Evolutionary conservation across 176 grass and related monocot species (phyloP).

Genomic region (Musa itinerans): DNA sequence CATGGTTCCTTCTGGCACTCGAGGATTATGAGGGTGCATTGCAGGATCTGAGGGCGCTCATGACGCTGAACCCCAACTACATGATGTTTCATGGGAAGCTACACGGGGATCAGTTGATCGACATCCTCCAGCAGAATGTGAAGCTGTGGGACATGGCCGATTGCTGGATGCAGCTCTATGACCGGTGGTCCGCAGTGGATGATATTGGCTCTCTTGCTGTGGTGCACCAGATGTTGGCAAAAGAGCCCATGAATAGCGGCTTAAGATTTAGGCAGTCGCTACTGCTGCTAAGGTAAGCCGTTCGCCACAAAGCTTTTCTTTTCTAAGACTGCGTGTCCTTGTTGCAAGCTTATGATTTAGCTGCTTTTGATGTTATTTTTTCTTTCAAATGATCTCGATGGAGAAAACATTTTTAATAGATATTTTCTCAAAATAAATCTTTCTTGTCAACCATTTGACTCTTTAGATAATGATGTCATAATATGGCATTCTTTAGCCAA

Average conservation of each 20-base stretch:
- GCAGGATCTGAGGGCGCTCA: slow-evolving; percentile 61
- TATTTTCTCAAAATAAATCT: too few species aligned
- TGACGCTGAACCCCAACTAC: slow-evolving; percentile 68
- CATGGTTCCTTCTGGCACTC: slow-evolving; percentile 63
- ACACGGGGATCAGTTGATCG: slow-evolving; percentile 75
- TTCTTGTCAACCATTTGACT: too few species aligned
- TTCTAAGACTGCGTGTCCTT: not conserved
- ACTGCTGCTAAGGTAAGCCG: slow-evolving; percentile 59
- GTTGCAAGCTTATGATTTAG: not conserved
- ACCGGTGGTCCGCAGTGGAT: slow-evolving; percentile 81
- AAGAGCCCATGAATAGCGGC: slow-evolving; percentile 82
- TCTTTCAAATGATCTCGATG: too few species aligned
- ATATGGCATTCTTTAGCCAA: not conserved
- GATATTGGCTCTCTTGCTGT: slow-evolving; percentile 80
- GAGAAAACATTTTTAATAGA: too few species aligned
- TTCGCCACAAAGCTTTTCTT: not conserved
- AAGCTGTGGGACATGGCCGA: slow-evolving; percentile 92
- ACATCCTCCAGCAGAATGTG: slow-evolving; percentile 49
- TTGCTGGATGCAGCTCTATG: slow-evolving; percentile 99
- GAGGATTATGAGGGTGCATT: slow-evolving; percentile 60
- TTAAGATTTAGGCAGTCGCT: slow-evolving; percentile 87
- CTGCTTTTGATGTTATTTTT: not conserved
- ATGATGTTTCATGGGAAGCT: slow-evolving; percentile 85
- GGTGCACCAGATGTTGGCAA: slow-evolving; percentile 67
- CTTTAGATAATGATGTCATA: too few species aligned